Evolutionary conservation across 2,329 filamentous ascomycete genomes (phyloP).

Genomic region (Xylaria sp.): DNA sequence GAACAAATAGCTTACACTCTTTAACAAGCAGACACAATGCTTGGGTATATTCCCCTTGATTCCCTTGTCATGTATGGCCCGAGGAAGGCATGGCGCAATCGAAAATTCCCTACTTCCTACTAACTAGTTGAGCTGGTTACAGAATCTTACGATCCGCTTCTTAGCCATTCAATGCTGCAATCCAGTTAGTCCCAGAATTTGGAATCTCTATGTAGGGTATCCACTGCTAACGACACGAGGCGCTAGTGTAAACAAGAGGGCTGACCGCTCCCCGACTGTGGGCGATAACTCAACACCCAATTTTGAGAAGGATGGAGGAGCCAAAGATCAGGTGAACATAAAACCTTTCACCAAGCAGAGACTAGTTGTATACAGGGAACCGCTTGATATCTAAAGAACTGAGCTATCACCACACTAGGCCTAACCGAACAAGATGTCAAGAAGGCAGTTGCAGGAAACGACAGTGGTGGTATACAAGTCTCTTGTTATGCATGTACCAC

Average conservation of each 20-base stretch:
- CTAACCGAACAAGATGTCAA: neutral
- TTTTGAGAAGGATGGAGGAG: neutral
- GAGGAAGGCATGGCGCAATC: neutral
- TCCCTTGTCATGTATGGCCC: neutral
- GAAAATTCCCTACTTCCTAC: too few relatives aligned
- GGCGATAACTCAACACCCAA: neutral
- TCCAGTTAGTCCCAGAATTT: neutral
- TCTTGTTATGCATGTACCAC: neutral
- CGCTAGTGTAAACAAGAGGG: conserved; percentile 8
- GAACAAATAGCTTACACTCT: conserved; percentile 1
- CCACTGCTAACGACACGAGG: neutral
- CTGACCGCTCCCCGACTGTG: neutral
- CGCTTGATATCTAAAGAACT: neutral
- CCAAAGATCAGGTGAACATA: neutral
- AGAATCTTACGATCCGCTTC: neutral
- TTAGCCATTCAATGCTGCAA: neutral
- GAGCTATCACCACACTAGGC: conserved; percentile 1
- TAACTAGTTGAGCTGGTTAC: neutral
- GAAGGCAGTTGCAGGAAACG: neutral
- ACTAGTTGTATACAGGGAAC: neutral
- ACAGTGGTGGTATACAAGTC: neutral
- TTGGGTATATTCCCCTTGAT: neutral
- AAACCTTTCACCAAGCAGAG: neutral
- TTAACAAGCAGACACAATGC: neutral
- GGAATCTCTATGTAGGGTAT: neutral